Evolutionary conservation across 75 land plant species (phyloP).

Genomic region (Isoetes taiwanensis): DNA sequence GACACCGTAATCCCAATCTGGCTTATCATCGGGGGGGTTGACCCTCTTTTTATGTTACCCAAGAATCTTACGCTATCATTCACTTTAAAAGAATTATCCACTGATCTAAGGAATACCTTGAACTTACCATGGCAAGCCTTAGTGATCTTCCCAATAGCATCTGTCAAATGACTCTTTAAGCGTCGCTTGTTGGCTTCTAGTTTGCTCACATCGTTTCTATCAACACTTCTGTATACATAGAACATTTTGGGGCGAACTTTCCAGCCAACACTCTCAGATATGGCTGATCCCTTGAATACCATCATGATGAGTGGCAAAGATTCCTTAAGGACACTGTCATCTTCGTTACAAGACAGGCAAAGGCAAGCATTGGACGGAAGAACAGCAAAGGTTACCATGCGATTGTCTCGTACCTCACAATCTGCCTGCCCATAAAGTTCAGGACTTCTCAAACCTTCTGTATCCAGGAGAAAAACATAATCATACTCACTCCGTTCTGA

Average conservation of each 20-base stretch:
- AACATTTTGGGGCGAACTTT: neutral
- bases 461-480: constrained; percentile 10
- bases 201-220: constrained; percentile 6
- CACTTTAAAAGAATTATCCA: neutral
- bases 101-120: neutral
- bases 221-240: constrained; percentile 13
- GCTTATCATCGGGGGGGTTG: neutral
- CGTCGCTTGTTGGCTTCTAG: neutral
- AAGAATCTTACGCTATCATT: neutral
- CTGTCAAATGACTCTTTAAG: neutral
- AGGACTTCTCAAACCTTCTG: constrained; percentile 9
- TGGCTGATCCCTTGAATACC: constrained; percentile 10
- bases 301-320: constrained; percentile 7
- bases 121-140: neutral
- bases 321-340: constrained; percentile 8
- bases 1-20: constrained; percentile 2
- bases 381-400: constrained; percentile 8
- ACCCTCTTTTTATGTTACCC: neutral
- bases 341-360: neutral
- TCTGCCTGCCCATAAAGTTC: constrained; percentile 12
- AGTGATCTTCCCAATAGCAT: neutral
- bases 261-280: neutral
- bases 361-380: constrained; percentile 10
- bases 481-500: constrained; percentile 1
- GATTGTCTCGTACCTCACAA: neutral